phyloP scores from a whole-genome alignment of 169 alveolate genomes.

The Plasmodium vinckei region DNA sequence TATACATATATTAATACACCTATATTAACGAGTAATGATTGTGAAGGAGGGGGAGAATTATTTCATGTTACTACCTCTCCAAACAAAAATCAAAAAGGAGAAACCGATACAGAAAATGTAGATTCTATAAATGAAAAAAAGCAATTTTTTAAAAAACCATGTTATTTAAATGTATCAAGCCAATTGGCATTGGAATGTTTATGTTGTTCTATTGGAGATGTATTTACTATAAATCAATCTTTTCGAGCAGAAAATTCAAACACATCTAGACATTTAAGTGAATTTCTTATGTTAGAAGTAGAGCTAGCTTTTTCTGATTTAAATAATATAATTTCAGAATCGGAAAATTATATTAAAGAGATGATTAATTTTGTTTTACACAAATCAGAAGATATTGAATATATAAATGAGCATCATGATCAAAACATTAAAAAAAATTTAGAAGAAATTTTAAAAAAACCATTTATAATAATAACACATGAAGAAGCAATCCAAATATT shows the following conservation, averaged over 20 bases:
- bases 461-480: slow-evolving; percentile 74
- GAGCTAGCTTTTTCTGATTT: slow-evolving; percentile 94
- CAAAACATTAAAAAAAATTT: slow-evolving; percentile 25
- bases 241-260: slow-evolving; percentile 99
- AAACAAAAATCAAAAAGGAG: slow-evolving; percentile 59
- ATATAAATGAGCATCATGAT: slow-evolving; percentile 59
- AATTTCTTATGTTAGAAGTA: slow-evolving; percentile 99
- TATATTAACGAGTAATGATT: slow-evolving; percentile 97
- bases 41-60: slow-evolving; percentile 99
- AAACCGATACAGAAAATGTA: slow-evolving; percentile 3
- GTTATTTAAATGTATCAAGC: slow-evolving; percentile 98
- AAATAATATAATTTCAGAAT: slow-evolving; percentile 69
- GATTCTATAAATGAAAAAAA: background rate
- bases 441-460: slow-evolving; percentile 19
- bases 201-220: slow-evolving; percentile 96
- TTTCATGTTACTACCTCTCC: slow-evolving; percentile 94
- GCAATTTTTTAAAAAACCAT: slow-evolving; percentile 81
- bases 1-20: slow-evolving; percentile 98
- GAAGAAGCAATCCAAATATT: slow-evolving; percentile 79
- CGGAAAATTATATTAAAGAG: slow-evolving; percentile 75
- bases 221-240: slow-evolving; percentile 98
- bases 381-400: slow-evolving; percentile 76
- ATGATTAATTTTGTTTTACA: slow-evolving; percentile 68
- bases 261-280: slow-evolving; percentile 97
- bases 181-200: slow-evolving; percentile 96